A percentile compares a stretch with the other conserved stretches of the same genome.
Evolutionary conservation across 306 rosid species (phyloP).

Genomic region (Macrotyloma uniflorum): DNA sequence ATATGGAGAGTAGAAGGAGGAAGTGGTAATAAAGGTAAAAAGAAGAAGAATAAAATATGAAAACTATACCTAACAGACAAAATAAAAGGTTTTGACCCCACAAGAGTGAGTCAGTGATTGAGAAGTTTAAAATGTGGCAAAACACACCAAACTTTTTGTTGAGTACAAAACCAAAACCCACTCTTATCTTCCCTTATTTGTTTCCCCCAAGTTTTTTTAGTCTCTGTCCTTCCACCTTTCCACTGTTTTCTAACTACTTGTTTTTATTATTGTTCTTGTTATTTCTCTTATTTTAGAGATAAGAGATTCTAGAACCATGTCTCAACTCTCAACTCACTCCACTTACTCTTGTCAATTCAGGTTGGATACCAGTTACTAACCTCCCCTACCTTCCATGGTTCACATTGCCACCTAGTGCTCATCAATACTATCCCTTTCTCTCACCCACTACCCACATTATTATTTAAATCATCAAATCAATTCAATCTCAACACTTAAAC

Average conservation of each 20-base stretch:
- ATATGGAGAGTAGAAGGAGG: conserved; percentile 10
- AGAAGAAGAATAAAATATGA: neutral
- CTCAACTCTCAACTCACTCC: conserved; percentile 52
- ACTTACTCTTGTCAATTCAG: conserved; percentile 57
- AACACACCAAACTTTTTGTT: conserved; percentile 34
- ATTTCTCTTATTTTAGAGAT: neutral
- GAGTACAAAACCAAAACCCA: conserved; percentile 20
- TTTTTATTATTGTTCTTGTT: conserved; percentile 12
- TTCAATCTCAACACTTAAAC: neutral
- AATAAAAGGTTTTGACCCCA: neutral
- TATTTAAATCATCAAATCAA: neutral
- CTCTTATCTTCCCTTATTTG: conserved; percentile 9
- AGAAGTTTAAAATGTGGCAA: conserved; percentile 4
- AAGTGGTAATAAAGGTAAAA: neutral
- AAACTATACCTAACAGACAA: conserved; percentile 22
- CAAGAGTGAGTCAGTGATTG: neutral
- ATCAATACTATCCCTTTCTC: conserved; percentile 21
- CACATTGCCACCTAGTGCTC: conserved; percentile 16
- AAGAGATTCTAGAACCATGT: conserved; percentile 56
- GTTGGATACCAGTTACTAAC: conserved; percentile 42
- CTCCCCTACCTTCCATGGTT: conserved; percentile 53
- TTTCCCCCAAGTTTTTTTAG: conserved; percentile 6
- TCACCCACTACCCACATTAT: conserved; percentile 19
- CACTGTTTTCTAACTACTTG: conserved; percentile 32
- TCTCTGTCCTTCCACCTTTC: conserved; percentile 34